Evolutionary conservation across 2,329 filamentous ascomycete genomes (phyloP), one percentile per base, ranked within the genome.

Genomic region (Diaporthe citrichinensis): DNA sequence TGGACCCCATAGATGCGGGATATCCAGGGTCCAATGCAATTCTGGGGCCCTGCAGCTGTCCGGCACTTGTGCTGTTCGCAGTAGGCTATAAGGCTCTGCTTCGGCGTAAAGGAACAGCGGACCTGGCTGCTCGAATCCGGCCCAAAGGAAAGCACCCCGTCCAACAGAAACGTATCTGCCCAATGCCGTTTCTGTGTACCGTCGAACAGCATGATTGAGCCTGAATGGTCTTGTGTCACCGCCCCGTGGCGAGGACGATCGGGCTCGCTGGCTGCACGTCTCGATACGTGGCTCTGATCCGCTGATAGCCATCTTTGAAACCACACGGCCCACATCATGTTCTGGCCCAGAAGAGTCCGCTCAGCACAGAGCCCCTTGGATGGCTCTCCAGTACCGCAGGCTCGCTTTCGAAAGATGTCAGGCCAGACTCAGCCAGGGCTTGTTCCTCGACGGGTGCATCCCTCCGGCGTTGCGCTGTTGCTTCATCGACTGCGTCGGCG

Each of bases 301-400:
- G 34, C 65, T 69, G 65, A 69, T 55, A 69, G 49, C 10, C 65
- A 39, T n/a, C 15, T 55, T 55, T 55, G 65, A 55, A 69, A 69
- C 65, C 17, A 14, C 12, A n/a, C 31, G 8, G 25, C 39, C 51
- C 58, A 41, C 28, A 28, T 55, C 46, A 44, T 6, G n/a, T 41
- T 10, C 34, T 55, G 20, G 71, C 71, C 71, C 71, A 73, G 34
- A 73, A 73, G 58, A 73, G 25, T 31, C 71, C 58, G 25, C 46
- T 20, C 46, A 73, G 44, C n/a, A 46, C 28, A 31, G 71, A 65
- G 14, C 20, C 14, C 44, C 44, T 15, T 5, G 58, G 36, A 7
- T 17, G 1, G 2, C 5, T 14, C n/a, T 34, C 44, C 31, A 23
- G 7, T 4, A 9, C 15, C 2, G 25, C 28, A 4, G 71, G 10